Evolutionary conservation across 2,329 filamentous ascomycete species (phyloP), one percentile per base, ranked within the genome.

Genomic region (Xylariaceae sp.): DNA sequence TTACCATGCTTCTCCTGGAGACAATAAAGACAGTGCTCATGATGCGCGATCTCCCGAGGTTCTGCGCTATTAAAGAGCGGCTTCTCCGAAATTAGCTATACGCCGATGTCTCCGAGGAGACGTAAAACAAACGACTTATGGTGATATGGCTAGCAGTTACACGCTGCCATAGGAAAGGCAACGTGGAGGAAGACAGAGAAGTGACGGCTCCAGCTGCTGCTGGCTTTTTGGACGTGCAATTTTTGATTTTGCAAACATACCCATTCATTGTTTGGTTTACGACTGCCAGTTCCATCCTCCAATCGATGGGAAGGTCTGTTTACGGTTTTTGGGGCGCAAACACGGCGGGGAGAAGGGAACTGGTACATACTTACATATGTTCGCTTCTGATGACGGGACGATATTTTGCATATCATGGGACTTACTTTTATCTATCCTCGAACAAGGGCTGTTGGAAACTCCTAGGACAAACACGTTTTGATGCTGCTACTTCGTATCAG

Each of bases 371-470:
- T 10, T 14, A 16, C 32, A 16, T 10, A 47, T 14, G 7, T 47
- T 56, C 42, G 20, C 40, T 54, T 57, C 44, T 61, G 53, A 62
- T 56, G 59, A 62, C 51, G 53, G 52, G 32, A 62, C 29, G 49
- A 51, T 29, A 45, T 29, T 20, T 43, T 37, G 29, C 41, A 47
- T 53, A 51, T 41, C 29, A 32, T 18, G 26, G 10, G 12, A 44
- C 37, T 18, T 26, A 32, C 5, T 41, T 37, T 16, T 37, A 37
- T 37, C 14, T 16, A 29, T 29, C 26, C 10, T 16, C 32, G 12
- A 37, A 16, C 7, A 37, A 37, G 14, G 32, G 10, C 26, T 10
- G n/a, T n/a, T n/a, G n/a, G 10, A 10, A 10, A 29, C 26, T 5
- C 5, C 26, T 29, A 10, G 26, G 32, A 16, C 7, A 37, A 37